Evolutionary conservation across 306 rosid species (phyloP).

Genomic region (Rosa multiflora): DNA sequence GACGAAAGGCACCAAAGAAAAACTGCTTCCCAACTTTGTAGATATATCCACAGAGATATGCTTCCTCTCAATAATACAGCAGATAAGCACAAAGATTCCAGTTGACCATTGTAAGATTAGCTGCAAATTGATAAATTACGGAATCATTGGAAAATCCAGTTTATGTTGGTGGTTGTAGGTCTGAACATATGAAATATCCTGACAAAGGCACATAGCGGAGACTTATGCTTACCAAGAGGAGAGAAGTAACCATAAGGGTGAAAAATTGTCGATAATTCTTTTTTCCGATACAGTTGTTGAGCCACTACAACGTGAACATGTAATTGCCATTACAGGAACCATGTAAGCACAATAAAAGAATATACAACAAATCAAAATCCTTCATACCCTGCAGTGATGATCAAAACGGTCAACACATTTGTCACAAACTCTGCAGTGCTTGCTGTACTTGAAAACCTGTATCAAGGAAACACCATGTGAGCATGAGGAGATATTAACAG

Average conservation of each 20-base stretch:
- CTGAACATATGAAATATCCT: slow-evolving; percentile 13
- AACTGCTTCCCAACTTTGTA: slow-evolving; percentile 91
- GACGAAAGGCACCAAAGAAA: slow-evolving; percentile 78
- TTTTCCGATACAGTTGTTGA: slow-evolving; percentile 90
- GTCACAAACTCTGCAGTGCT: slow-evolving; percentile 97
- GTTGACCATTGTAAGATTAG: slow-evolving; percentile 98
- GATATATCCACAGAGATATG: slow-evolving; percentile 66
- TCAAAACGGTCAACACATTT: slow-evolving; percentile 92
- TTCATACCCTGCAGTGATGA: slow-evolving; percentile 95
- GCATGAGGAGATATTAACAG: slow-evolving; percentile 4
- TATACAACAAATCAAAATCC: slow-evolving; percentile 15
- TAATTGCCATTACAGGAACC: slow-evolving; percentile 23
- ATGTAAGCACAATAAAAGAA: slow-evolving; percentile 11
- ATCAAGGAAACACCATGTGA: slow-evolving; percentile 2
- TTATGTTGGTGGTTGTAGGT: slow-evolving; percentile 14
- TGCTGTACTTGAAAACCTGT: slow-evolving; percentile 97
- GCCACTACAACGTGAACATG: slow-evolving; percentile 71
- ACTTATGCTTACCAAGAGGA: slow-evolving; percentile 83
- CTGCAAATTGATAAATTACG: slow-evolving; percentile 52
- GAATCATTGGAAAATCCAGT: not conserved
- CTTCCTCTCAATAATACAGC: slow-evolving; percentile 84
- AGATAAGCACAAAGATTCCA: slow-evolving; percentile 83
- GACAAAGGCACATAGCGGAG: slow-evolving; percentile 23
- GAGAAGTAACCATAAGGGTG: slow-evolving; percentile 91
- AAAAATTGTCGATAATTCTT: slow-evolving; percentile 87